These are phyloP conservation scores for Lactifluus subvellereus DNA, from an alignment of 768 basidiomycete genomes.

Conservation along the genomic window DNA sequence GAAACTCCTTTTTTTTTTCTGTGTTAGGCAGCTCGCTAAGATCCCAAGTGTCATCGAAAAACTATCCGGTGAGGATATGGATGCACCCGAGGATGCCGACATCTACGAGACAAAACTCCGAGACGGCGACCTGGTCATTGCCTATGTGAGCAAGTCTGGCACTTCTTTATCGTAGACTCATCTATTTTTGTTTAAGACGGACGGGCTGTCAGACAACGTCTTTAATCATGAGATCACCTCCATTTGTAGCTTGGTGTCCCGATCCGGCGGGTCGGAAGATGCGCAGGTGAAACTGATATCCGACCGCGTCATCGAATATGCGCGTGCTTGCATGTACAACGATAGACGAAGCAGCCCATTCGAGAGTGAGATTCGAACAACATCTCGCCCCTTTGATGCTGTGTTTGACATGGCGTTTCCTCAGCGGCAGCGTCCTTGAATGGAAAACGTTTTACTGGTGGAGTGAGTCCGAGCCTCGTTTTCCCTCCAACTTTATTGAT, in stretches of 20 bases:
- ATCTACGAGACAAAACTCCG: constrained; percentile 42
- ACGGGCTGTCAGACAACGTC: constrained; percentile 50
- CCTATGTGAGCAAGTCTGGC: constrained; percentile 36
- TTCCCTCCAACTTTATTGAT: constrained; percentile 6
- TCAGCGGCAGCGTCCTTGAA: constrained; percentile 59
- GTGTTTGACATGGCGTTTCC: constrained; percentile 5
- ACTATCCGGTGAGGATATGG: constrained; percentile 29
- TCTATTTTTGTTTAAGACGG: constrained; percentile 37
- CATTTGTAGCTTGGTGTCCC: constrained; percentile 60
- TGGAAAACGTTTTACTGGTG: constrained; percentile 61
- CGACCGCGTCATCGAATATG: constrained; percentile 64
- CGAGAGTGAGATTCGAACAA: constrained; percentile 44
- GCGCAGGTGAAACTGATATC: constrained; percentile 65
- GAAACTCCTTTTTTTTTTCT: not conserved
- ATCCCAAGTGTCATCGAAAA: constrained; percentile 28
- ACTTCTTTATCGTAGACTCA: not conserved
- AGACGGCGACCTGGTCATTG: constrained; percentile 48
- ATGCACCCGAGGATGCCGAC: constrained; percentile 41
- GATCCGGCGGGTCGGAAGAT: constrained; percentile 40
- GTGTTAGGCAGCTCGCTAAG: constrained; percentile 35
- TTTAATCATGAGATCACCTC: constrained; percentile 65
- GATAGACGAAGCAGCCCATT: constrained; percentile 65
- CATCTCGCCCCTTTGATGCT: not conserved
- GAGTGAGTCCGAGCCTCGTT: constrained; percentile 46
- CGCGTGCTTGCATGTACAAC: constrained; percentile 64